Base-by-base conservation (phyloP, 2,329 filamentous ascomycete genomes). In the Dothideomycetes sp. region DNA sequence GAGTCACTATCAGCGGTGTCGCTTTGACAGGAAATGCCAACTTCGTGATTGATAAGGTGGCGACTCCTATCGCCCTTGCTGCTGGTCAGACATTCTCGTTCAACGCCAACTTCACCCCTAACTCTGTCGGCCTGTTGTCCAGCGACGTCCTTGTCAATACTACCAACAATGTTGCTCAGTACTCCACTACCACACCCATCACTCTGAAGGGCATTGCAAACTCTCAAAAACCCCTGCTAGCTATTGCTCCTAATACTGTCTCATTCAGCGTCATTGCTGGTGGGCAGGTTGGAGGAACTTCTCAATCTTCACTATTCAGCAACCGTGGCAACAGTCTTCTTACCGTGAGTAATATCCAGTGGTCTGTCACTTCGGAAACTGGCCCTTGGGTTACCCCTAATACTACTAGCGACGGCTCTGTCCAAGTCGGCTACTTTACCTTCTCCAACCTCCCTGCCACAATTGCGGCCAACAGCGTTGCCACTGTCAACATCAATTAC, bases 231-330 rank as follows among this genome's bases (percentile, higher is more conserved):
- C 60, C 72, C 0, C 52, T 76, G 2, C 53, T 78, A 1, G 54
- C 59, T 0, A 51, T 77, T 12, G 64, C 61, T 3, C 73, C 74
- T 0, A 61, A 64, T 7, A 62, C 62, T 0, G 48, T 78, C 4
- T 64, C 66, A 0, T 78, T 77, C 48, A 59, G 63, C 3, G 60
- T 73, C 3, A 64, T 77, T 20, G 61, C 65, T 1, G 70, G 68
- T 0, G n/a, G n/a, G n/a, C 36, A 39, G 12, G 52, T 61, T 0
- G 55, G 59, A 2, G 65, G 61, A 1, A 54, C 62, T 1, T 55
- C 59, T 4, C 63, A 74, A 46, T 65, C 62, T 0, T 54, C 70
- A 3, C 54, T 73, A 1, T 55, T 76, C 27, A 58, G 56, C 45
- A 78, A 78, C 46, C 53, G 64, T 4, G 74, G 74, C 19, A 68